Evolutionary conservation across 2,329 filamentous ascomycete species (phyloP).

Genomic region (Aspergillus hortae): DNA sequence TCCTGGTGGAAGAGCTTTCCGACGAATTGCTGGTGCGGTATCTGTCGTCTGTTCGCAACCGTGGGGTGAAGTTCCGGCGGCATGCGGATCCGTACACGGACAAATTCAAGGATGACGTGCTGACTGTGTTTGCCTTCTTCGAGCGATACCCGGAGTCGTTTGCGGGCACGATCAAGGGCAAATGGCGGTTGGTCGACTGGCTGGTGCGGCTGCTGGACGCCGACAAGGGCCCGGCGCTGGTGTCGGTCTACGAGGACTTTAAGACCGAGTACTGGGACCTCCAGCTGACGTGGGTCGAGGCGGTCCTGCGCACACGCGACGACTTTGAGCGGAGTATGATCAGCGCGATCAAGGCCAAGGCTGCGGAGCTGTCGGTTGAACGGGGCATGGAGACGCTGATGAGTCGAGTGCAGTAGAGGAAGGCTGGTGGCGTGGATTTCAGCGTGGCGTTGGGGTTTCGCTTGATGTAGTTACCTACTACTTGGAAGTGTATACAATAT

Average conservation of each 20-base stretch:
- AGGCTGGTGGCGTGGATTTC: constrained; percentile 38
- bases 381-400: constrained; percentile 89
- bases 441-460: constrained; percentile 19
- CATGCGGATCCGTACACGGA: constrained; percentile 77
- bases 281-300: constrained; percentile 93
- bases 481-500: no score
- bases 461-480: neutral
- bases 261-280: constrained; percentile 90
- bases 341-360: constrained; percentile 79
- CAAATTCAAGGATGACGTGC: constrained; percentile 89
- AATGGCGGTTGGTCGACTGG: constrained; percentile 85
- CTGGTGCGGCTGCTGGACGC: constrained; percentile 75
- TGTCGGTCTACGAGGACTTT: constrained; percentile 76
- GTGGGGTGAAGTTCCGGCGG: constrained; percentile 81
- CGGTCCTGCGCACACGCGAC: constrained; percentile 78
- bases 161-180: constrained; percentile 74
- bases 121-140: constrained; percentile 89
- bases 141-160: constrained; percentile 66
- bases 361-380: constrained; percentile 78
- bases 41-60: constrained; percentile 80
- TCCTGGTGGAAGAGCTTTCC: constrained; percentile 88
- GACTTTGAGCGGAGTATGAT: constrained; percentile 92
- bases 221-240: constrained; percentile 67
- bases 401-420: constrained; percentile 68
- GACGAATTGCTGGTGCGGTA: constrained; percentile 88